Conservation (phyloP, 2,329 filamentous ascomycete genomes). For the Pseudogymnoascus sp. region DNA sequence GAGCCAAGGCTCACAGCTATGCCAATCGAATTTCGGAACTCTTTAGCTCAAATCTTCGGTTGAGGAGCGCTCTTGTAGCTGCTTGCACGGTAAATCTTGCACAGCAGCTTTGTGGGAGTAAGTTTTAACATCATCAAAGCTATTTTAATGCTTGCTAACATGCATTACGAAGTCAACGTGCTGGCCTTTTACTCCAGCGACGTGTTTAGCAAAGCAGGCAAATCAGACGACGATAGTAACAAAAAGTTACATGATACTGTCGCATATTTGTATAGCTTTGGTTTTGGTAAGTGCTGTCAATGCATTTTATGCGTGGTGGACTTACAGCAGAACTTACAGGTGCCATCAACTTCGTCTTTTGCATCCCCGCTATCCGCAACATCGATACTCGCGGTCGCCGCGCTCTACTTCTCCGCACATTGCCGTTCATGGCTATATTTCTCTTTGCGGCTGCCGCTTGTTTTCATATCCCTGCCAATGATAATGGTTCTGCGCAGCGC, state of each 20-base stretch:
- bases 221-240: no score
- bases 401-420: slow-evolving; percentile 54
- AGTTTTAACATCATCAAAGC: background rate
- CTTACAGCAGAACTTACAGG: slow-evolving; percentile 36
- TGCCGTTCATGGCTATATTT: slow-evolving; percentile 53
- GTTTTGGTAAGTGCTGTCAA: slow-evolving; percentile 36
- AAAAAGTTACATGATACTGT: background rate
- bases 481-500: slow-evolving; percentile 26
- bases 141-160: background rate
- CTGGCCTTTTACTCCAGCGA: slow-evolving; percentile 54
- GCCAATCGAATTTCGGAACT: background rate
- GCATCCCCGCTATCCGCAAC: slow-evolving; percentile 54
- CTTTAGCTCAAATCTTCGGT: slow-evolving; percentile 18
- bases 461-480: slow-evolving; percentile 37
- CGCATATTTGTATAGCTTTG: background rate
- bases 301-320: slow-evolving; percentile 37
- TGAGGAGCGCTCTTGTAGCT: background rate
- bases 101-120: background rate
- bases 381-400: slow-evolving; percentile 61
- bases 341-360: slow-evolving; percentile 56
- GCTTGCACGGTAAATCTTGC: background rate
- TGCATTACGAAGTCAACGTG: slow-evolving; percentile 36
- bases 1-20: background rate
- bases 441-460: slow-evolving; percentile 28
- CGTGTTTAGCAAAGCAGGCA: slow-evolving; percentile 48